These are phyloP conservation scores for Ceriops decandra DNA, from an alignment of 345 rosid species.

Conservation along the genomic window DNA sequence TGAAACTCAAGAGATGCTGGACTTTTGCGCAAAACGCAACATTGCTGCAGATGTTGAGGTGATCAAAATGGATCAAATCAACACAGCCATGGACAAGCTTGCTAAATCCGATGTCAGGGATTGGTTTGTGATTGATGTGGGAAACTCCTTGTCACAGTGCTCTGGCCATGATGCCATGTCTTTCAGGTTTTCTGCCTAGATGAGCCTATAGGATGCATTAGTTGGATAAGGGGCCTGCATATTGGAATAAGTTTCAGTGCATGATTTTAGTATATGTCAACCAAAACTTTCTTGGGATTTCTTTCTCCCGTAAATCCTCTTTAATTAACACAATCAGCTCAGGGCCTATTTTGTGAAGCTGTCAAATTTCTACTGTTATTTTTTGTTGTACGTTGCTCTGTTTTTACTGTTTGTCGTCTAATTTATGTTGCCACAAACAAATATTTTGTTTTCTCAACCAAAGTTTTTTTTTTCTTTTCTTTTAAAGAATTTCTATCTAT, in stretches of 20 bases:
- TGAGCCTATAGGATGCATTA: background rate
- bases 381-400: no score
- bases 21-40: conserved; percentile 77
- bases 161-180: conserved; percentile 2
- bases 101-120: conserved; percentile 86
- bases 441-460: no score
- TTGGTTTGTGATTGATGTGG: conserved; percentile 85
- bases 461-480: no score
- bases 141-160: conserved; percentile 46
- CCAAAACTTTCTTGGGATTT: no score
- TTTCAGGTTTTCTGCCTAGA: background rate
- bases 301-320: no score
- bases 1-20: conserved; percentile 88
- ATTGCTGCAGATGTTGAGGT: conserved; percentile 76
- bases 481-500: no score
- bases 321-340: no score
- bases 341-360: no score
- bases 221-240: background rate
- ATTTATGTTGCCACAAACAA: no score
- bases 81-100: conserved; percentile 79
- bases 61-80: conserved; percentile 63
- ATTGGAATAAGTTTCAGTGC: background rate
- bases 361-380: no score
- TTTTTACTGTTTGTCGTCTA: no score
- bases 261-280: background rate